These are phyloP conservation scores for Epicoccum sorghinum DNA, from an alignment of 2,329 filamentous ascomycete species.

Conservation along the genomic window DNA sequence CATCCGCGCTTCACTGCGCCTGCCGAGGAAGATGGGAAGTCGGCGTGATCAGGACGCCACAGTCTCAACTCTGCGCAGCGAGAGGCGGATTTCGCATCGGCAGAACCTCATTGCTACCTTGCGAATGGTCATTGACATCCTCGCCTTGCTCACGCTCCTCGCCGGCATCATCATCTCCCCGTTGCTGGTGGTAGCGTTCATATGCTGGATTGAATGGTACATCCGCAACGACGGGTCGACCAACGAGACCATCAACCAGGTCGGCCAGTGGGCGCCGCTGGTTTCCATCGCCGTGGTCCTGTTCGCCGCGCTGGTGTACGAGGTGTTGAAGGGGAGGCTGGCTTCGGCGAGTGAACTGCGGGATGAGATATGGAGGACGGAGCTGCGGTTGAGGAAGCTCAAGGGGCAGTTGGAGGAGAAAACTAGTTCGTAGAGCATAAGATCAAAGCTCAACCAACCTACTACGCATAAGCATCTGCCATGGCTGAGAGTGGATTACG, in stretches of 20 bases:
- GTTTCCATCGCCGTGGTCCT: constrained; percentile 9
- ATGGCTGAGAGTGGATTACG: no score
- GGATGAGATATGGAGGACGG: not conserved
- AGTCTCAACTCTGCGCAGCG: not conserved
- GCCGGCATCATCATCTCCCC: constrained; percentile 10
- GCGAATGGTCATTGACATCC: not conserved
- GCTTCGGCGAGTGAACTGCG: not conserved
- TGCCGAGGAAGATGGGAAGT: not conserved
- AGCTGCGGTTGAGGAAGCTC: not conserved
- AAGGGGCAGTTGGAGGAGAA: not conserved
- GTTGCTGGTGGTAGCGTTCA: constrained; percentile 15
- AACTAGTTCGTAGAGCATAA: no score
- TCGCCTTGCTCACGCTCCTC: constrained; percentile 8
- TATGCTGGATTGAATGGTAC: constrained; percentile 22
- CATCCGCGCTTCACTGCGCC: not conserved
- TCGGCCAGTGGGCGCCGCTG: constrained; percentile 16
- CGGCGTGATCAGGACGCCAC: not conserved
- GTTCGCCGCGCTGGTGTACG: constrained; percentile 10
- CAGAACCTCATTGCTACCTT: not conserved
- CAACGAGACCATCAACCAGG: constrained; percentile 15
- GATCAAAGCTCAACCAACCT: no score
- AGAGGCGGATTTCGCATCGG: not conserved
- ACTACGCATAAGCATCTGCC: no score
- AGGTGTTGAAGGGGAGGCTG: not conserved
- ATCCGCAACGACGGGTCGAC: constrained; percentile 19